phyloP scores from a whole-genome alignment of 2,329 filamentous ascomycete genomes.

The Aspergillus cejpii region DNA sequence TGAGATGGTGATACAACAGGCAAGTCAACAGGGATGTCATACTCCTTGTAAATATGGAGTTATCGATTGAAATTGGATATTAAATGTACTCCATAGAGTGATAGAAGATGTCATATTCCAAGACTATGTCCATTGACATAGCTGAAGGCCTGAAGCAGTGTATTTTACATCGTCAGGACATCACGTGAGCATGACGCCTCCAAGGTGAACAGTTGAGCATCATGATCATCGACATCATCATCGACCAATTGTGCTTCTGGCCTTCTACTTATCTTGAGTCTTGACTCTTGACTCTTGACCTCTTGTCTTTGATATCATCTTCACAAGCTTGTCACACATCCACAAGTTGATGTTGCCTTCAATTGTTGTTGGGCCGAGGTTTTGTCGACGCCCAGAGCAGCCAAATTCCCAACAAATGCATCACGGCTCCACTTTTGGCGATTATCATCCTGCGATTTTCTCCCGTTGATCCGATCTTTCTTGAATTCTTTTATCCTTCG shows the following conservation, averaged over 20 bases:
- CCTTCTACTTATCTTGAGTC: too few species aligned
- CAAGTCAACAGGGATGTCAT: neutral
- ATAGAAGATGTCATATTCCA: too few species aligned
- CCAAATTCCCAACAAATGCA: conserved; percentile 13
- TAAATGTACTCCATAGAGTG: neutral
- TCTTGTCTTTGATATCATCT: neutral
- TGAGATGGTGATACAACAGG: too few species aligned
- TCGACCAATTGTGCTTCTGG: neutral
- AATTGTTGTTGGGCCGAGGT: conserved; percentile 11
- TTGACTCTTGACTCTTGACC: too few species aligned
- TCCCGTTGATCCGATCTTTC: conserved; percentile 2
- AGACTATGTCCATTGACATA: neutral
- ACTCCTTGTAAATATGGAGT: too few species aligned
- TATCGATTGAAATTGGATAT: too few species aligned
- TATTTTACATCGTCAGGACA: too few species aligned
- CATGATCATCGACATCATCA: neutral
- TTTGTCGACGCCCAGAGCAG: neutral
- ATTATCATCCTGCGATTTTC: neutral
- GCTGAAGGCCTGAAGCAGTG: too few species aligned
- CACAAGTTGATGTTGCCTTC: neutral
- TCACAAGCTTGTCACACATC: neutral
- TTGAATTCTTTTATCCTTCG: neutral
- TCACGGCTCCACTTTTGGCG: conserved; percentile 8
- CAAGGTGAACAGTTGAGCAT: too few species aligned
- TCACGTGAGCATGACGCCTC: too few species aligned